Conservation (phyloP, 129 eudicot genomes). For the Artemisia argyi region DNA sequence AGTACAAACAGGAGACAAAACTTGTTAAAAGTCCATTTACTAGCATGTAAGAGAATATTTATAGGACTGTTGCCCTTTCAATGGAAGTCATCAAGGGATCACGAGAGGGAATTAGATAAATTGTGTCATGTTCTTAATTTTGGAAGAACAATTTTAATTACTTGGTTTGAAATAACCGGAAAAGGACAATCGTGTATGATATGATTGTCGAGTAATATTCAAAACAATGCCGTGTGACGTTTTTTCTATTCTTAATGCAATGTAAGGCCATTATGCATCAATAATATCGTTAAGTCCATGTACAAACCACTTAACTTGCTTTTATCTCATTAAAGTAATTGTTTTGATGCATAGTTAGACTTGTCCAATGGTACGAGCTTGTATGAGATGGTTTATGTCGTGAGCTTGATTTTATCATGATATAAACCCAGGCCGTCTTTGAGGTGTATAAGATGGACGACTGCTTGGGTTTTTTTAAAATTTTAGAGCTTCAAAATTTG, state of each 20-base stretch:
- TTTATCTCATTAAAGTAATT: neutral
- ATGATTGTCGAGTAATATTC: neutral
- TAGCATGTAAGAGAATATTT: constrained; percentile 35
- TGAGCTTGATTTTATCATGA: neutral
- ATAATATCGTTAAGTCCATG: neutral
- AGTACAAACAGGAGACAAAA: constrained; percentile 31
- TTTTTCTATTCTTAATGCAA: neutral
- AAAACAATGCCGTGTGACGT: neutral
- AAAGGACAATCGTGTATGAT: neutral
- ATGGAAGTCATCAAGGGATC: constrained; percentile 24
- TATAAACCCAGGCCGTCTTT: too few species aligned
- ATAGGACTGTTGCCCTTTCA: constrained; percentile 30
- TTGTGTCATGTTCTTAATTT: constrained; percentile 7
- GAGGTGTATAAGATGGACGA: too few species aligned
- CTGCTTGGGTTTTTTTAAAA: too few species aligned
- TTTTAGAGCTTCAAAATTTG: too few species aligned
- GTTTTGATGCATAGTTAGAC: neutral
- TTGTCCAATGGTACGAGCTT: neutral
- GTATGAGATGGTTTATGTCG: neutral
- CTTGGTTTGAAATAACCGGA: neutral
- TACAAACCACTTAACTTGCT: neutral
- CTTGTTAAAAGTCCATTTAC: constrained; percentile 33
- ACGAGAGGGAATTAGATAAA: constrained; percentile 31
- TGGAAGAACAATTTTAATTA: neutral
- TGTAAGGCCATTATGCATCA: neutral